Evolutionary conservation across 2,329 filamentous ascomycete species (phyloP), one percentile per base, ranked within the genome.

Genomic region (Apiospora pterosperma): DNA sequence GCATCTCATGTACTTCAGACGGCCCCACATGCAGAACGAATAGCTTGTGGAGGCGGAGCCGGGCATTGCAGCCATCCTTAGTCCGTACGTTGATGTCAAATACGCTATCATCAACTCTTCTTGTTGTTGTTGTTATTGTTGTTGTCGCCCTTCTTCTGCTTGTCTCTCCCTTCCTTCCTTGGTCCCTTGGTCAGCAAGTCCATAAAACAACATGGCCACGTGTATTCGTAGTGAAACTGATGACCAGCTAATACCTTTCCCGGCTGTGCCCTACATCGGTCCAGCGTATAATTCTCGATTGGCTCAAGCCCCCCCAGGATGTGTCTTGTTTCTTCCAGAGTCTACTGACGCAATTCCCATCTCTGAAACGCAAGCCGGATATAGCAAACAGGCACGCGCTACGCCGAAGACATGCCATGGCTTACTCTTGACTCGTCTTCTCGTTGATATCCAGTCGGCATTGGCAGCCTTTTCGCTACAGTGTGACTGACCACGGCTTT

Each of bases 11-110:
- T 65, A 65, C 42, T 63, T 63, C 55, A 61, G 61, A 63, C 61
- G 64, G 61, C n/a, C 59, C 64, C 64, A 63, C 61, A 61, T 61
- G 34, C 59, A 61, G 44, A 55, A 52, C 61, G 36, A 48, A 28
- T 25, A 31, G 38, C 38, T 64, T 63, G 64, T 65, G 64, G 64
- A 65, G 64, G 64, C 64, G 62, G 61, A 65, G 64, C 64, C 59
- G 21, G 25, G 61, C 60, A 42, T 28, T 48, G 58, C 60, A 65
- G 63, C 63, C 60, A 65, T 55, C 48, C 48, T 55, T 55, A 55
- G 62, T 55, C 48, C 48, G 31, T 55, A 55, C 48, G 48, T 55
- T 31, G 48, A 55, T 55, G 48, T 52, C 44, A 52, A 16, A 52
- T 52, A 25, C 44, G 23, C 25, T 25, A 52, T 52, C 44, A 19